phyloP scores from a whole-genome alignment of 306 rosid genomes.

The Glycine latifolia region DNA sequence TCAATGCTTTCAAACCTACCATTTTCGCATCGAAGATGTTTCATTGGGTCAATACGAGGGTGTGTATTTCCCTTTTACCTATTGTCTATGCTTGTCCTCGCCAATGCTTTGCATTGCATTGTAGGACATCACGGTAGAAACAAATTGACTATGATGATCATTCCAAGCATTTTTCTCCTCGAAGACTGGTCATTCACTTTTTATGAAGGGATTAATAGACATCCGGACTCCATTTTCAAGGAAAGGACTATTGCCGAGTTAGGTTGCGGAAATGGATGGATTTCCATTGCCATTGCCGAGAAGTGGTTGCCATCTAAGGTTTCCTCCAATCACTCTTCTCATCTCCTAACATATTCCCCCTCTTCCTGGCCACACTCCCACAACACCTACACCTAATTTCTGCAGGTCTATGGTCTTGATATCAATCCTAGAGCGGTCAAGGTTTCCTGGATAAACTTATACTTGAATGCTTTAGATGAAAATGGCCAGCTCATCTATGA shows the following conservation, averaged over 20 bases:
- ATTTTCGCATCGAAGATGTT: conserved; percentile 87
- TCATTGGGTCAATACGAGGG: conserved; percentile 77
- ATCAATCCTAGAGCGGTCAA: conserved; percentile 94
- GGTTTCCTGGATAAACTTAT: conserved; percentile 89
- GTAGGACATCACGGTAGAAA: conserved; percentile 84
- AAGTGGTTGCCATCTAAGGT: conserved; percentile 95
- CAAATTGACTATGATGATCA: conserved; percentile 90
- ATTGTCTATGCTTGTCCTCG: too few relatives aligned
- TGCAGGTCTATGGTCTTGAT: conserved; percentile 95
- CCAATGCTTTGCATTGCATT: not conserved
- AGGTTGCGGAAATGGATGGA: conserved; percentile 99
- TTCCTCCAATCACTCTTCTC: conserved; percentile 21
- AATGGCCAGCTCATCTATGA: conserved; percentile 81
- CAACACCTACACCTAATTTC: not conserved
- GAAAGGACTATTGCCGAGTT: conserved; percentile 85
- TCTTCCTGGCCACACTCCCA: not conserved
- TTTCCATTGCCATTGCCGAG: conserved; percentile 95
- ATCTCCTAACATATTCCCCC: not conserved
- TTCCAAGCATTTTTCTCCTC: conserved; percentile 94
- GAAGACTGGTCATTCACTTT: conserved; percentile 98
- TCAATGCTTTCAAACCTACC: conserved; percentile 71
- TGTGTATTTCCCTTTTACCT: not conserved
- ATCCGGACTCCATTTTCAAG: conserved; percentile 84
- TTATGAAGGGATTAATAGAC: conserved; percentile 89
- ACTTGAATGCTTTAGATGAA: conserved; percentile 88